Base-by-base conservation (phyloP, 2,329 filamentous ascomycete genomes). In the Acrocalymma vagum region DNA sequence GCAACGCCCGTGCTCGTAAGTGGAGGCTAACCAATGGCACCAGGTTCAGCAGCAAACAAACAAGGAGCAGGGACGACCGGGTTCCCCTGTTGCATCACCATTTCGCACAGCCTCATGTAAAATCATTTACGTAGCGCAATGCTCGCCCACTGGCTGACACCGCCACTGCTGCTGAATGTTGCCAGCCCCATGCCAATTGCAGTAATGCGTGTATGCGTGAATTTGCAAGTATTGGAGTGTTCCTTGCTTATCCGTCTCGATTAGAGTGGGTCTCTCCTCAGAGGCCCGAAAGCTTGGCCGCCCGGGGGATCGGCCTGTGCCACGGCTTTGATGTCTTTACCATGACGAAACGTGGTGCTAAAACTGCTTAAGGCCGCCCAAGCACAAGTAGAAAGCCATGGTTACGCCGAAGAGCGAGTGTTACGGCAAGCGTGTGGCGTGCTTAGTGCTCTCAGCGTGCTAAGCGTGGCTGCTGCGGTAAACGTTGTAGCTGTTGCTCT, bases 11-110 rank as follows among this genome's bases (percentile, higher is more conserved):
- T 50, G 49, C 37, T 26, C 25, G 29, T 40, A n/a, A 39, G 44
- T 43, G 24, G 42, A 39, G 49, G 45, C 45, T 46, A 45, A 50
- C 46, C 38, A 32, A 39, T 36, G 45, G 26, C 45, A 38, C 38
- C 42, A 45, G 42, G 39, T 47, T 29, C 28, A 42, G 53, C 51
- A 55, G 54, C 55, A 58, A 59, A 58, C 52, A 60, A 51, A 51
- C 35, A 24, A 22, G 14, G 9, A 25, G 14, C 27, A 29, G 9
- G 27, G 9, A n/a, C 45, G 52, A 32, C 43, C 42, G 26, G 18
- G 11, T 30, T 45, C 35, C 43, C 49, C 46, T 52, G 33, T 43
- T 42, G 29, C 26, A n/a, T n/a, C n/a, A 34, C 40, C 27, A 34
- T 20, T 9, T 29, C 38, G 55, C 58, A 60, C 57, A 56, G 56